These are phyloP conservation scores for Cutaneotrichosporon dermatis DNA, from an alignment of 1,284 basidiomycete species.

Conservation along the genomic window DNA sequence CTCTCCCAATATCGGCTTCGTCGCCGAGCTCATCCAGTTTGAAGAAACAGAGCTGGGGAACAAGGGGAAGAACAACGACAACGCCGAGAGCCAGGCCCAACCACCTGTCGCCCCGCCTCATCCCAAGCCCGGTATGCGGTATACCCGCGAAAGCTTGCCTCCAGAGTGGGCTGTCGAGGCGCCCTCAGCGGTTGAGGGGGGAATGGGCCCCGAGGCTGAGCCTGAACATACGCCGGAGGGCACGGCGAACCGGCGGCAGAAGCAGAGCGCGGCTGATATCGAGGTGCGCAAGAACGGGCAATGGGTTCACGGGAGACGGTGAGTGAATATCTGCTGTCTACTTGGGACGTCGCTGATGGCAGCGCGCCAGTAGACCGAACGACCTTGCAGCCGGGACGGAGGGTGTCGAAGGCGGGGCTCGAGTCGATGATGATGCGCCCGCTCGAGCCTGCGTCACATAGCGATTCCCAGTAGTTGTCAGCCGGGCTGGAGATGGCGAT, in stretches of 20 bases:
- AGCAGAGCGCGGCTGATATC: slow-evolving; percentile 14
- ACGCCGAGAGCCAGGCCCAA: neutral
- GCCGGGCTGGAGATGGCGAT: too few species aligned
- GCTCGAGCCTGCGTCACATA: neutral
- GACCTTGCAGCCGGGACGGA: slow-evolving; percentile 75
- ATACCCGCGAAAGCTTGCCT: slow-evolving; percentile 67
- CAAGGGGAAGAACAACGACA: neutral
- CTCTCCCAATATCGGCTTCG: slow-evolving; percentile 97
- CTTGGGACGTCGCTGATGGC: neutral
- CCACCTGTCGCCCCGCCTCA: neutral
- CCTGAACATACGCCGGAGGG: slow-evolving; percentile 46
- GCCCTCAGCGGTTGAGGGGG: too few species aligned
- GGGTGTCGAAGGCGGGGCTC: slow-evolving; percentile 83
- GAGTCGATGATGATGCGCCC: slow-evolving; percentile 54
- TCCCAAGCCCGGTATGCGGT: slow-evolving; percentile 48
- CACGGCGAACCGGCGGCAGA: slow-evolving; percentile 39
- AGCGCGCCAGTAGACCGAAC: slow-evolving; percentile 74
- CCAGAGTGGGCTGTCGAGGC: slow-evolving; percentile 46
- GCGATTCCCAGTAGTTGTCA: neutral
- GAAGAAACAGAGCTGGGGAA: slow-evolving; percentile 78
- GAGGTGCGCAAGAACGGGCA: slow-evolving; percentile 80
- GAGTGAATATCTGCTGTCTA: slow-evolving; percentile 31
- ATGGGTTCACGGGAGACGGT: slow-evolving; percentile 69
- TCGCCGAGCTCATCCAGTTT: slow-evolving; percentile 93
- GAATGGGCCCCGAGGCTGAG: slow-evolving; percentile 10